A percentile compares a stretch with the other conserved stretches of the same genome.
Evolutionary conservation across 495 filamentous ascomycete genomes (phyloP).

Genomic region (Penicillium angulare): DNA sequence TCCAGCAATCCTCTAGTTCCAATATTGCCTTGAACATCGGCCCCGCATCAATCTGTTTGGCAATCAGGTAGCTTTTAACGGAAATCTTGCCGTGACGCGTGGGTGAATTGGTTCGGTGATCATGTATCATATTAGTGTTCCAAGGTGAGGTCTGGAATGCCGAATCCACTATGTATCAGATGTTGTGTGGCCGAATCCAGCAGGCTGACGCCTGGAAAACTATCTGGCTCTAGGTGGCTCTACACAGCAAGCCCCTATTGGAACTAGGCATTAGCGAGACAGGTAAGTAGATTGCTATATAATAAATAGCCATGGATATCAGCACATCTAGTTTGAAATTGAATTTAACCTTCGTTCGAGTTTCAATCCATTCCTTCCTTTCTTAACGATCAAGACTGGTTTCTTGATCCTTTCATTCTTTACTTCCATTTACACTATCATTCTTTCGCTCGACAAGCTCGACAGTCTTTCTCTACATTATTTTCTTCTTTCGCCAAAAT

Average conservation of each 20-base stretch:
- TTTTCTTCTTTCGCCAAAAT: slow-evolving; percentile 14
- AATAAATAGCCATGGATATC: slow-evolving; percentile 5
- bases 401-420: slow-evolving; percentile 23
- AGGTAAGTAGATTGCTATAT: slow-evolving; percentile 24
- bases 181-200: slow-evolving; percentile 5
- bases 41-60: slow-evolving; percentile 6
- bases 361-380: slow-evolving; percentile 14
- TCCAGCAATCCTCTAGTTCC: not conserved
- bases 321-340: no score
- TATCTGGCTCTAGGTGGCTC: not conserved
- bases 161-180: slow-evolving; percentile 16
- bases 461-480: slow-evolving; percentile 20
- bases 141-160: slow-evolving; percentile 3
- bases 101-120: not conserved
- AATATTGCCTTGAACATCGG: slow-evolving; percentile 1
- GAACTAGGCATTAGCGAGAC: no score
- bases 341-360: not conserved
- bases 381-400: slow-evolving; percentile 26
- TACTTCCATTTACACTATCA: slow-evolving; percentile 4
- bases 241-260: no score
- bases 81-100: slow-evolving; percentile 4
- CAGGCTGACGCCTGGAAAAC: slow-evolving; percentile 5
- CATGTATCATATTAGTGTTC: no score
- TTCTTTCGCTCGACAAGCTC: slow-evolving; percentile 22
- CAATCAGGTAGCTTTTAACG: no score